Evolutionary conservation across 1,139 yeast genomes (phyloP), one percentile per base, ranked within the genome.

Genomic region (Wickerhamiella infanticola): DNA sequence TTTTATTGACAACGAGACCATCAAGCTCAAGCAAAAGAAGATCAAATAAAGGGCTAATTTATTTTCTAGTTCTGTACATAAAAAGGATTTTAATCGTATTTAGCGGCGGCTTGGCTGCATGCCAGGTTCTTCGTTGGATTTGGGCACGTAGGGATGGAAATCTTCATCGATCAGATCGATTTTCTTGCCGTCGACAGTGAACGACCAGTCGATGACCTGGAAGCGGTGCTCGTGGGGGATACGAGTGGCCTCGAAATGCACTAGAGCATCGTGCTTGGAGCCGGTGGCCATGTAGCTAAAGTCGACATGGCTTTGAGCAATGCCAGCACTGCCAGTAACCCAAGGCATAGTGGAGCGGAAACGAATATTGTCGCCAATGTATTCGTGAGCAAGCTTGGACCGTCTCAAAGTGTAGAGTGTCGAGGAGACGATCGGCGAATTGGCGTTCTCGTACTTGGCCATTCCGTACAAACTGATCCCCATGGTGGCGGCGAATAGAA

Each of bases 391-490:
- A 42, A 66, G 55, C n/a, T 72, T 69, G 3, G 93, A 80, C 58
- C 95, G 72, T 58, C 97, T 75, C 55, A 90, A 67, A 50, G 84
- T 81, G 62, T 85, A 86, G 60, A 90, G 67, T 3, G 94, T 81
- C n/a, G 95, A 86, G 40, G 81, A 74, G 53, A 86, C 81, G 48
- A 88, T 75, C 1, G 97, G 95, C 6, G 94, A 82, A 46, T 81
- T 76, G 25, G 86, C 78, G 62, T 85, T 88, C 60, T 90, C 97
- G 65, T 88, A 88, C 67, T 90, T 86, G 72, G 88, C 79, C 55
- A 86, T 82, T 37, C 82, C 71, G 24, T 73, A 72, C 54, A 88
- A 72, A 5, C 90, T 69, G 5, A 75, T 66, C 7, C 77, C 73
- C 67, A 85, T 80, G 24, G 81, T 74, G 18, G 74, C 62, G 33